A percentile compares a stretch with the other conserved stretches of the same genome.
phyloP scores from a whole-genome alignment of 805 yeast genomes.

The Lipomyces japonicus region DNA sequence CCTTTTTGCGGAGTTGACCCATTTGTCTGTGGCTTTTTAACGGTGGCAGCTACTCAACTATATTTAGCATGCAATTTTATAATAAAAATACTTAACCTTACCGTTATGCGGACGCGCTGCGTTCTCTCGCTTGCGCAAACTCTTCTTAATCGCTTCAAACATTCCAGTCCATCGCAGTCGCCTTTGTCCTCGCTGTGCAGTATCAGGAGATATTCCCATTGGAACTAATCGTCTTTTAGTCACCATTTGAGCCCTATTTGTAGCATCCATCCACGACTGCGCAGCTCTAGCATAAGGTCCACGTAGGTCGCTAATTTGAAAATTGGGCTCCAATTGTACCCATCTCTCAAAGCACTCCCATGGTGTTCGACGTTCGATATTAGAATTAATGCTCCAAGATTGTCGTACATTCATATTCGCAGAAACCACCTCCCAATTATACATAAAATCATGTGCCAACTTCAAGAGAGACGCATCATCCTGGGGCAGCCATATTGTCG shows the following conservation, averaged over 20 bases:
- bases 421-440: slow-evolving; percentile 91
- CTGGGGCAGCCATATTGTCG: slow-evolving; percentile 94
- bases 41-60: not conserved
- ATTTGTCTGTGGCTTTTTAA: not conserved
- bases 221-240: slow-evolving; percentile 89
- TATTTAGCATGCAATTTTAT: not conserved
- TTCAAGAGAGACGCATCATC: slow-evolving; percentile 80
- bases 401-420: slow-evolving; percentile 68
- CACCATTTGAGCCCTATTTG: slow-evolving; percentile 81
- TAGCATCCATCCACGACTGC: slow-evolving; percentile 87
- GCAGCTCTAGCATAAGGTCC: slow-evolving; percentile 82
- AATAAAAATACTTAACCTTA: not conserved
- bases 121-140: slow-evolving; percentile 79
- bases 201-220: slow-evolving; percentile 86
- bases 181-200: slow-evolving; percentile 82
- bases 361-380: slow-evolving; percentile 91
- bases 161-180: slow-evolving; percentile 93
- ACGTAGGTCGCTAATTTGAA: slow-evolving; percentile 73
- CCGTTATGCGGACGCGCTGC: not conserved
- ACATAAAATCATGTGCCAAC: slow-evolving; percentile 78
- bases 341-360: slow-evolving; percentile 99
- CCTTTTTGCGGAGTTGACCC: slow-evolving; percentile 1
- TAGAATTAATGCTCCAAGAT: slow-evolving; percentile 57
- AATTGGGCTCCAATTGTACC: slow-evolving; percentile 84
- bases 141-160: slow-evolving; percentile 91